Evolutionary conservation across 257 asterid genomes (phyloP).

Genomic region (Nicotiana sylvestris): DNA sequence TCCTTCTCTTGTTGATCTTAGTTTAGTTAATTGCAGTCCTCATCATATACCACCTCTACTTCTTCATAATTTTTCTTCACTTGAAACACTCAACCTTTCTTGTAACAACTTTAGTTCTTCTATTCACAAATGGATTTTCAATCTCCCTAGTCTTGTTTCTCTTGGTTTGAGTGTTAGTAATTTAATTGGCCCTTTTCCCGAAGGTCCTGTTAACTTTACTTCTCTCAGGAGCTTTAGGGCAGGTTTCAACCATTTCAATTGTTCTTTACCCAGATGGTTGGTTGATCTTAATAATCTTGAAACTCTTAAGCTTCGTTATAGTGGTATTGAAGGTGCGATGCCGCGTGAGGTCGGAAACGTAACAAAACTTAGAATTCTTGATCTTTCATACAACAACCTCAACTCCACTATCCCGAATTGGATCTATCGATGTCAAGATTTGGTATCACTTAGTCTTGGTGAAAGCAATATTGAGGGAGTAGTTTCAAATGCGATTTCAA

Average conservation of each 20-base stretch:
- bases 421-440: constrained; percentile 22
- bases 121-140: not conserved
- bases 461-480: not conserved
- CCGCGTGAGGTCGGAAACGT: constrained; percentile 14
- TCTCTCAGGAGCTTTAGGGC: not conserved
- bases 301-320: not conserved
- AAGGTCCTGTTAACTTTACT: not conserved
- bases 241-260: too few species aligned
- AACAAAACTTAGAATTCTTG: constrained; percentile 19
- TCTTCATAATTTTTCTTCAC: not conserved
- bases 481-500: constrained; percentile 19
- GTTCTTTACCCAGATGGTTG: not conserved
- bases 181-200: not conserved
- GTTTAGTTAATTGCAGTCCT: not conserved
- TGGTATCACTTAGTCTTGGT: not conserved
- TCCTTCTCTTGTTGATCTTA: not conserved
- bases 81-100: not conserved
- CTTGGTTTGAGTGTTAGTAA: not conserved
- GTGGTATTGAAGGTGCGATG: constrained; percentile 11
- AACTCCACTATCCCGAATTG: constrained; percentile 29
- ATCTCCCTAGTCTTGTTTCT: not conserved
- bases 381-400: not conserved
- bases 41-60: not conserved
- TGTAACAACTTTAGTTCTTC: not conserved
- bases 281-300: not conserved